Evolutionary conservation across 371 early-diverging fungal species (phyloP).

Genomic region (Rhizopus arrhizus): DNA sequence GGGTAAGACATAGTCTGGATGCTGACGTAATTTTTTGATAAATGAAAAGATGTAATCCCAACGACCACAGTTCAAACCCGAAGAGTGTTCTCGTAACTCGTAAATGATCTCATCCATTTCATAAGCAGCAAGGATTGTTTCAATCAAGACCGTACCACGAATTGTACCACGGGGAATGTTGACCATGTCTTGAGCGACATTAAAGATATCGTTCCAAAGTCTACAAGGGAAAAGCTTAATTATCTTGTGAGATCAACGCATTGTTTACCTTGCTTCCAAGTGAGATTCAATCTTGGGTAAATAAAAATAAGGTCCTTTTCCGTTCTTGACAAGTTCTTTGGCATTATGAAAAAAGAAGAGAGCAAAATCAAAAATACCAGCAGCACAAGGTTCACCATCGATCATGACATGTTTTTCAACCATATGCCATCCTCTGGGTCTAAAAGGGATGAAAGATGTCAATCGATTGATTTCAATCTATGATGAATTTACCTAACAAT

Average conservation of each 20-base stretch:
- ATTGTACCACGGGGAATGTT: slow-evolving; percentile 92
- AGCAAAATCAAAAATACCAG: slow-evolving; percentile 93
- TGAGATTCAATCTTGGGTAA: slow-evolving; percentile 96
- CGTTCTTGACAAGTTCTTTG: slow-evolving; percentile 73
- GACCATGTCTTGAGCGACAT: slow-evolving; percentile 88
- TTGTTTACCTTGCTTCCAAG: slow-evolving; percentile 77
- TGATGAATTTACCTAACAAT: slow-evolving; percentile 71
- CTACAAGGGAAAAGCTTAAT: slow-evolving; percentile 21
- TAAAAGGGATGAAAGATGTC: slow-evolving; percentile 23
- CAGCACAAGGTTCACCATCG: slow-evolving; percentile 90
- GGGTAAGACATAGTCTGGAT: slow-evolving; percentile 84
- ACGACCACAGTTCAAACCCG: slow-evolving; percentile 96
- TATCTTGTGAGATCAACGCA: not conserved
- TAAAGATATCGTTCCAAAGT: slow-evolving; percentile 97
- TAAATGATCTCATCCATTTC: slow-evolving; percentile 99
- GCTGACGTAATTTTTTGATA: slow-evolving; percentile 92
- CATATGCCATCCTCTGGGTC: slow-evolving; percentile 98
- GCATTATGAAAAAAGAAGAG: slow-evolving; percentile 97
- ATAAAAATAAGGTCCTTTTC: slow-evolving; percentile 97
- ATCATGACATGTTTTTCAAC: slow-evolving; percentile 91
- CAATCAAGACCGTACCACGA: slow-evolving; percentile 94
- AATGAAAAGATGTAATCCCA: slow-evolving; percentile 98
- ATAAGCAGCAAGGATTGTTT: slow-evolving; percentile 94
- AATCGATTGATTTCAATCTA: not conserved
- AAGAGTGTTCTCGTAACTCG: slow-evolving; percentile 93